A percentile compares a stretch with the other conserved stretches of the same genome.
phyloP scores from a whole-genome alignment of 495 filamentous ascomycete species.

The Trichoderma gamsii region DNA sequence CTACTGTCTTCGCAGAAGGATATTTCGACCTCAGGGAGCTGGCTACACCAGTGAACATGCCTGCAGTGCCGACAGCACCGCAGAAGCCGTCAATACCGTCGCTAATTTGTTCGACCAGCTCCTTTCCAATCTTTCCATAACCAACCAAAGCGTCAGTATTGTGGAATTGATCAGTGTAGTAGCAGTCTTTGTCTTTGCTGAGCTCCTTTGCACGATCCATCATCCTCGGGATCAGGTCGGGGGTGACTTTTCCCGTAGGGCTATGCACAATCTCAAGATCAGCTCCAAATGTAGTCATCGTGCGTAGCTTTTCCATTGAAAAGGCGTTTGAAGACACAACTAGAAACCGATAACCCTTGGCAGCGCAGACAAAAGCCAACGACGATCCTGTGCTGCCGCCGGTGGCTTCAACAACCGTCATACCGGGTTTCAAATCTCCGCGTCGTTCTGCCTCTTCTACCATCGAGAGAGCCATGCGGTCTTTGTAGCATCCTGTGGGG shows the following conservation, averaged over 20 bases:
- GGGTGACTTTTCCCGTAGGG: slow-evolving; percentile 1
- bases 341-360: slow-evolving; percentile 10
- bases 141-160: slow-evolving; percentile 24
- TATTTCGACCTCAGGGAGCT: slow-evolving; percentile 7
- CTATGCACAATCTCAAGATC: slow-evolving; percentile 3
- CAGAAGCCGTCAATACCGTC: slow-evolving; percentile 18
- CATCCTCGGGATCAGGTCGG: slow-evolving; percentile 9
- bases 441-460: slow-evolving; percentile 13
- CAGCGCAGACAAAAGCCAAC: slow-evolving; percentile 10
- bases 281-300: slow-evolving; percentile 11
- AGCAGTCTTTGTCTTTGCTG: slow-evolving; percentile 20
- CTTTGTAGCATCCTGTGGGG: slow-evolving; percentile 11
- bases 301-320: slow-evolving; percentile 11
- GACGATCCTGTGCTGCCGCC: slow-evolving; percentile 15
- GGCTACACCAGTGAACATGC: slow-evolving; percentile 18
- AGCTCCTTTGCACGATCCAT: background rate
- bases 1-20: slow-evolving; percentile 3
- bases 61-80: slow-evolving; percentile 18
- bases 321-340: slow-evolving; percentile 7
- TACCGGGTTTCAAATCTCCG: slow-evolving; percentile 10
- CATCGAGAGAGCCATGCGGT: slow-evolving; percentile 3
- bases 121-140: slow-evolving; percentile 13
- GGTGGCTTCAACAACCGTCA: slow-evolving; percentile 14
- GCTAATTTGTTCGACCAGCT: slow-evolving; percentile 14
- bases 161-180: slow-evolving; percentile 37